A percentile compares a stretch with the other conserved stretches of the same genome.
phyloP scores from a whole-genome alignment of 2,329 filamentous ascomycete species.

The Fusarium mangiferae region DNA sequence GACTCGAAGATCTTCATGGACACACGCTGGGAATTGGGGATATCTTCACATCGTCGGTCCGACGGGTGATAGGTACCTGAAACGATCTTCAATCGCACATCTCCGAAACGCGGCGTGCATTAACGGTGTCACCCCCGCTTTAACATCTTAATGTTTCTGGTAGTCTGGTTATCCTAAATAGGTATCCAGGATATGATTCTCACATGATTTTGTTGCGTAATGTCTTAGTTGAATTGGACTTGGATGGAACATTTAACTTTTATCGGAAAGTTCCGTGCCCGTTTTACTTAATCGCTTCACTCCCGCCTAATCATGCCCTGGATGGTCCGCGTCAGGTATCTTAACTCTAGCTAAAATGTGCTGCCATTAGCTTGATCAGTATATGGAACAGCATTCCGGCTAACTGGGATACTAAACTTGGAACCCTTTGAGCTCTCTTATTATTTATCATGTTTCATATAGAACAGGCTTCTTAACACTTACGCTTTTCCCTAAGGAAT shows the following conservation, averaged over 20 bases:
- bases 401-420: neutral
- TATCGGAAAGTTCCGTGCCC: neutral
- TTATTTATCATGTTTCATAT: neutral
- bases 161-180: neutral
- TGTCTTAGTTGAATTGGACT: too few species aligned
- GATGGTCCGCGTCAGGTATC: neutral
- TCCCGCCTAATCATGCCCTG: neutral
- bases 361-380: neutral
- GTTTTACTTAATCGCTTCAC: neutral
- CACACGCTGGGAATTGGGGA: neutral
- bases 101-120: neutral
- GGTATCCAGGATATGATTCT: neutral
- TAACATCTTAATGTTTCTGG: neutral
- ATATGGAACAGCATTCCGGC: neutral
- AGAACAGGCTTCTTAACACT: neutral
- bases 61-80: neutral
- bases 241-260: neutral
- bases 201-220: neutral
- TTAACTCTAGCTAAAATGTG: neutral
- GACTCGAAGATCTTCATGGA: neutral
- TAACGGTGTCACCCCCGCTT: neutral
- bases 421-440: neutral
- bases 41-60: neutral
- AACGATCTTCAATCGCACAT: neutral
- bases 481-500: neutral